Base-by-base conservation (phyloP, 1,284 basidiomycete genomes). In the Porodaedalea pini region DNA sequence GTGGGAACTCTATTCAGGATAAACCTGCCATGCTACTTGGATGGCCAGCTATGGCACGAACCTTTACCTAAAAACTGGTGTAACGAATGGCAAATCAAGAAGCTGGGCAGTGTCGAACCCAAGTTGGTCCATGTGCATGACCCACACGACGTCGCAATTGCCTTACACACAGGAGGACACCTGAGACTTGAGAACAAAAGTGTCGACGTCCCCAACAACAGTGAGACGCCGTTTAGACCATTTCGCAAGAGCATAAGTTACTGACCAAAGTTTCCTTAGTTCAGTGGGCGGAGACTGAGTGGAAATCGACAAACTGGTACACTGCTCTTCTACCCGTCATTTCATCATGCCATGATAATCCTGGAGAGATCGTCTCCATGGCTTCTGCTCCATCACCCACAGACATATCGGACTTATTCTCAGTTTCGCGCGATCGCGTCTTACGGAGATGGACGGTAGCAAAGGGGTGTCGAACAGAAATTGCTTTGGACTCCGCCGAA, bases 381-480 rank as follows among this genome's bases (percentile, higher is more conserved):
- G 78, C 86, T 3, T 82, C 82, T 50, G 78, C 84, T 67, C 81
- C 84, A 31, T 83, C 83, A 70, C 86, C 89, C 13, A 86, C 86
- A 39, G 84, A 90, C 65, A 76, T 87, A 57, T 79, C 78, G 10
- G 78, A 89, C 61, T 72, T 88, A 19, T 95, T 92, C 81, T 88
- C 92, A 1, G 78, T 97, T 49, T 93, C 93, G n/a, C 79, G 92
- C 57, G 93, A 97, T 73, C 81, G 88, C 56, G 88, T 87, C 54
- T 75, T 97, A 44, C 81, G 92, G 49, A 78, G 90, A 41, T 98
- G 94, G 93, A 86, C 83, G 61, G 75, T 81, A 40, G 81, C 83
- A 65, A 76, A 81, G 51, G 86, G 86, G 27, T 90, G 88, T 67
- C 77, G 87, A 23, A 78, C 82, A 32, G 81, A 80, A 25, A 84